Evolutionary conservation across 306 rosid genomes (phyloP), one percentile per base, ranked within the genome.

Genomic region (Mucuna pruriens): DNA sequence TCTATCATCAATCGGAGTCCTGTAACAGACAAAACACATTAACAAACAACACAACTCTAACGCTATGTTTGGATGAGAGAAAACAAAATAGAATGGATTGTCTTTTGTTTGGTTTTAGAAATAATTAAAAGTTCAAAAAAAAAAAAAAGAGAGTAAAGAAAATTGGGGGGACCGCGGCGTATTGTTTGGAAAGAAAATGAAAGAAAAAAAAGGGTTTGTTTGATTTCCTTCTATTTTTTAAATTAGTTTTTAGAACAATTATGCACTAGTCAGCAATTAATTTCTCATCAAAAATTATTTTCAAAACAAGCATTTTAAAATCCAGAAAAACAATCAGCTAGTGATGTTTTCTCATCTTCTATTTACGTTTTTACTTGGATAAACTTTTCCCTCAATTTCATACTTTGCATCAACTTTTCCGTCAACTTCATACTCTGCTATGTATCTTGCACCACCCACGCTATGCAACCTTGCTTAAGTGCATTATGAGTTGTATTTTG

Each of bases 1-100:
- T 68, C 82, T 89, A 26, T 87, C 79, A 26, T 87, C 79, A 8
- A 93, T 60, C 15, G 98, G 98, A 60, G 98, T 89, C 83, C 99
- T 95, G 83, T 78, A 66, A 61, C 64, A 71, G 1, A 63, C 26
- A 58, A 17, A 75, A 64, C 46, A 75, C 40, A 49, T 3, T 33
- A 66, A 51, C 63, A 80, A 60, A 72, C 11, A 71, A 76, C 44
- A 31, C 3, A 73, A 7, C 23, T 68, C n/a, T 15, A 33, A 29
- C 4, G 7, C 48, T 33, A 7, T n/a, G 11, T 29, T 62, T 7
- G 4, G 22, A 36, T 9, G 29, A 19, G 8, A 38, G 5, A 4
- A 31, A 6, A 29, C 4, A 29, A 61, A 13, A 29, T 3, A 61
- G 3, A 15, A 29, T 29, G 39, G 19, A 29, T 29, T 29, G 29